These are phyloP conservation scores for Bipolaris sorokiniana DNA, from an alignment of 2,329 filamentous ascomycete genomes.

Conservation along the genomic window DNA sequence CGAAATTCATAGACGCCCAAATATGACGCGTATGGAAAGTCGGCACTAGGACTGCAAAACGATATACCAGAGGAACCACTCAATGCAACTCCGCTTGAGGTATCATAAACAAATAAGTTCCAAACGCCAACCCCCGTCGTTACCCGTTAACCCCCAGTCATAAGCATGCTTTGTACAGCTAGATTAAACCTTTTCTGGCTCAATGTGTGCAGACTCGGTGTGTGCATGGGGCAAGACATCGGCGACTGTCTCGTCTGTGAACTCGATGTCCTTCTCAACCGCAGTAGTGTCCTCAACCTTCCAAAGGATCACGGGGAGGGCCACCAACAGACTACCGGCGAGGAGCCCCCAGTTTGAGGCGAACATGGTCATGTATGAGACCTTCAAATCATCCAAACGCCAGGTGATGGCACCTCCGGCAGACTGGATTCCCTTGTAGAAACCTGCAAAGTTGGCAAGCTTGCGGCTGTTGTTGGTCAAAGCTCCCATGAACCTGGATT, in stretches of 20 bases:
- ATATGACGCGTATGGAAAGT: conserved; percentile 17
- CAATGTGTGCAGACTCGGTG: conserved; percentile 20
- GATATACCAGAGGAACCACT: conserved; percentile 29
- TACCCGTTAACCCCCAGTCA: conserved; percentile 14
- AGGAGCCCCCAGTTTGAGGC: conserved; percentile 78
- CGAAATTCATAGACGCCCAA: conserved; percentile 24
- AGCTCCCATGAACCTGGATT: conserved; percentile 70
- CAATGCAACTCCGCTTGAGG: conserved; percentile 19
- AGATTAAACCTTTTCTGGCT: conserved; percentile 39
- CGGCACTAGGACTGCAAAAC: conserved; percentile 28
- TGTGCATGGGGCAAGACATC: conserved; percentile 62
- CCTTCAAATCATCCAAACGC: conserved; percentile 66
- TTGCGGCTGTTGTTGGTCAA: conserved; percentile 92
- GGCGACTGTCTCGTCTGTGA: conserved; percentile 79
- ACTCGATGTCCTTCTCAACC: conserved; percentile 81
- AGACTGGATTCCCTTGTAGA: conserved; percentile 91
- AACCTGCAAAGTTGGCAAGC: conserved; percentile 88
- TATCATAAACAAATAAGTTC: conserved; percentile 28
- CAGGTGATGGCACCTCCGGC: conserved; percentile 79
- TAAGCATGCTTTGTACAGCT: conserved; percentile 9
- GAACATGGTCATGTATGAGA: conserved; percentile 74
- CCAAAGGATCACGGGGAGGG: conserved; percentile 77
- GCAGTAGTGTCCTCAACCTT: conserved; percentile 83
- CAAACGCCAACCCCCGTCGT: conserved; percentile 16
- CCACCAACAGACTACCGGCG: conserved; percentile 74